Evolutionary conservation across 2,329 filamentous ascomycete genomes (phyloP).

Genomic region (Xylaria sp.): DNA sequence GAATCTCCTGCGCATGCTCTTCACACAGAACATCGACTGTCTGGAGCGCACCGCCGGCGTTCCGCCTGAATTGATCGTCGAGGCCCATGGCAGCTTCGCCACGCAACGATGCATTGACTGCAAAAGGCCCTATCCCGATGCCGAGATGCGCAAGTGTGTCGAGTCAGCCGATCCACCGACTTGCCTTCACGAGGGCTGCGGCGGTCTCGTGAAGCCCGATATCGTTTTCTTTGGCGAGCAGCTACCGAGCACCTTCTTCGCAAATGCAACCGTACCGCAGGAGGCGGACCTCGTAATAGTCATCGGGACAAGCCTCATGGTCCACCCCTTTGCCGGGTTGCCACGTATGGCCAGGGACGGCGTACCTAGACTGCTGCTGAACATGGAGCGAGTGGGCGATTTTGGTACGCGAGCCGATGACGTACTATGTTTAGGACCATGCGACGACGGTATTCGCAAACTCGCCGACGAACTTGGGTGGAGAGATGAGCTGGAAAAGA

Average conservation of each 20-base stretch:
- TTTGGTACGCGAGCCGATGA: slow-evolving; percentile 84
- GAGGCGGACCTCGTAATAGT: slow-evolving; percentile 82
- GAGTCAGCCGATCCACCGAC: slow-evolving; percentile 73
- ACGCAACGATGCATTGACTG: slow-evolving; percentile 93
- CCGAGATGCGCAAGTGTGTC: slow-evolving; percentile 78
- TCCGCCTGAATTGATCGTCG: slow-evolving; percentile 81
- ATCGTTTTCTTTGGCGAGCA: slow-evolving; percentile 90
- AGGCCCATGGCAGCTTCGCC: slow-evolving; percentile 96
- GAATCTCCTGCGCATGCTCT: slow-evolving; percentile 82
- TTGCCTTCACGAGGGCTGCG: slow-evolving; percentile 71
- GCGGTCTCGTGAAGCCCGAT: slow-evolving; percentile 88
- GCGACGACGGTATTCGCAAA: slow-evolving; percentile 81
- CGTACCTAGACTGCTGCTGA: slow-evolving; percentile 85
- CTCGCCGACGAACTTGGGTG: slow-evolving; percentile 86
- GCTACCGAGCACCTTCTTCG: slow-evolving; percentile 71
- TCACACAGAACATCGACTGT: slow-evolving; percentile 98
- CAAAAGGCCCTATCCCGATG: slow-evolving; percentile 75
- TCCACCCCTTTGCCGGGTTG: slow-evolving; percentile 89
- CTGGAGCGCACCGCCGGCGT: slow-evolving; percentile 90
- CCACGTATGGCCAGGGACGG: slow-evolving; percentile 71
- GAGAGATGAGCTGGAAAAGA: slow-evolving; percentile 80
- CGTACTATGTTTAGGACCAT: slow-evolving; percentile 83
- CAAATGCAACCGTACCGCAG: slow-evolving; percentile 60
- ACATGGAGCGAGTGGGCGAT: slow-evolving; percentile 83
- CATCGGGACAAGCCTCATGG: slow-evolving; percentile 87